phyloP scores from a whole-genome alignment of 2,329 filamentous ascomycete genomes.

The Fusarium sp. region DNA sequence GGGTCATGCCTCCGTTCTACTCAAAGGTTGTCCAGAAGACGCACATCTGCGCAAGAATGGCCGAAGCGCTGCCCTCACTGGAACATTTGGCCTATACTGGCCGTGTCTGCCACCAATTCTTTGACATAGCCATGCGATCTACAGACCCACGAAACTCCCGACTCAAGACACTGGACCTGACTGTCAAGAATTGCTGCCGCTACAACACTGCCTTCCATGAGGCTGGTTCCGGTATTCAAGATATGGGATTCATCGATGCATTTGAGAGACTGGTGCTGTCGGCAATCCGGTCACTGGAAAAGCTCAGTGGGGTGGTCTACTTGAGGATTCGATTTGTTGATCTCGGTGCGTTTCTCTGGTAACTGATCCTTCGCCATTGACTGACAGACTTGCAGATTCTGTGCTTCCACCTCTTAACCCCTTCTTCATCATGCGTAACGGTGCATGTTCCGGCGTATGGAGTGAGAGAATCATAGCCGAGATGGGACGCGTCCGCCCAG shows the following conservation, averaged over 20 bases:
- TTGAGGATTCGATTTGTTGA: slow-evolving; percentile 81
- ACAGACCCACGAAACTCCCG: slow-evolving; percentile 61
- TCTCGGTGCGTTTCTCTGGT: slow-evolving; percentile 62
- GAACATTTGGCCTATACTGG: slow-evolving; percentile 80
- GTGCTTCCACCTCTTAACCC: slow-evolving; percentile 77
- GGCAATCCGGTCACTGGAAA: slow-evolving; percentile 69
- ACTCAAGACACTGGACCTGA: slow-evolving; percentile 76
- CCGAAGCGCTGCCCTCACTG: slow-evolving; percentile 68
- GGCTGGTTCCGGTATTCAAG: slow-evolving; percentile 75
- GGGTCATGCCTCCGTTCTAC: slow-evolving; percentile 69
- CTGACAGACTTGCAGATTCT: slow-evolving; percentile 64
- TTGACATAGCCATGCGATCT: slow-evolving; percentile 66
- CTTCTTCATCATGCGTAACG: slow-evolving; percentile 73
- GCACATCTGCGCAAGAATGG: slow-evolving; percentile 75
- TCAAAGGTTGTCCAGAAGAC: slow-evolving; percentile 68
- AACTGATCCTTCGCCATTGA: background rate
- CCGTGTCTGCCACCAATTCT: slow-evolving; percentile 76
- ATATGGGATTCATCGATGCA: slow-evolving; percentile 76
- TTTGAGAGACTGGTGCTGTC: slow-evolving; percentile 77
- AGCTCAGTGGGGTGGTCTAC: slow-evolving; percentile 69
- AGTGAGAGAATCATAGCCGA: slow-evolving; percentile 73
- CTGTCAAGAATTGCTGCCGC: slow-evolving; percentile 80
- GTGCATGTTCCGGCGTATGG: slow-evolving; percentile 76
- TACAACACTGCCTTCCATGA: slow-evolving; percentile 67
- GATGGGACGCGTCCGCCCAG: slow-evolving; percentile 69